Evolutionary conservation across 495 filamentous ascomycete genomes (phyloP).

Genomic region (Penicillium maclennaniae): DNA sequence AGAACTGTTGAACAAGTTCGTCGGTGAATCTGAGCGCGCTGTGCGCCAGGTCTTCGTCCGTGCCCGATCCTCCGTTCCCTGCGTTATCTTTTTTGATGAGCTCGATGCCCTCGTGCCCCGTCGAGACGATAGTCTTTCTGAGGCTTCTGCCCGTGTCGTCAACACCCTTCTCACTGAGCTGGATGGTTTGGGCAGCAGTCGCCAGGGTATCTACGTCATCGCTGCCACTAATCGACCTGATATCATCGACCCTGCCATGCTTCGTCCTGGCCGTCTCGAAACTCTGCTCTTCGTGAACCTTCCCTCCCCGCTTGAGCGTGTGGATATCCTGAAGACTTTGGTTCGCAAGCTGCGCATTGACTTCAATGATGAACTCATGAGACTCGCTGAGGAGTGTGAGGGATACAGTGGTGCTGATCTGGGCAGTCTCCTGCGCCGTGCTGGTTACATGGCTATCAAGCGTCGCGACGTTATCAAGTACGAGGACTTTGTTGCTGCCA

Average conservation of each 20-base stretch:
- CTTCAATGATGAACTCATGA: slow-evolving; percentile 41
- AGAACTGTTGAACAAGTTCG: slow-evolving; percentile 90
- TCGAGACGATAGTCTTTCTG: slow-evolving; percentile 74
- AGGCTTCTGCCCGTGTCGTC: slow-evolving; percentile 83
- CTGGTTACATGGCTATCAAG: slow-evolving; percentile 71
- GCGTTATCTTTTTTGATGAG: slow-evolving; percentile 97
- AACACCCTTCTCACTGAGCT: slow-evolving; percentile 97
- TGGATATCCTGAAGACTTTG: slow-evolving; percentile 79
- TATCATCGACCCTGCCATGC: slow-evolving; percentile 94
- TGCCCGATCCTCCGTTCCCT: slow-evolving; percentile 80
- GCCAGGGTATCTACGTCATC: slow-evolving; percentile 88
- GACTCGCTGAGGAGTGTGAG: slow-evolving; percentile 70
- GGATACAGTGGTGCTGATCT: slow-evolving; percentile 91
- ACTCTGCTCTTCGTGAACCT: slow-evolving; percentile 88
- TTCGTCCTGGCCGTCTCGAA: slow-evolving; percentile 85
- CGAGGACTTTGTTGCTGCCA: slow-evolving; percentile 75
- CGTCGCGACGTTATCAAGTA: slow-evolving; percentile 56
- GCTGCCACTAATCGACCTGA: slow-evolving; percentile 94
- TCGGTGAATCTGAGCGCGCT: slow-evolving; percentile 90
- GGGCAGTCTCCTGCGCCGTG: slow-evolving; percentile 68
- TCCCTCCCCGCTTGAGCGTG: slow-evolving; percentile 71
- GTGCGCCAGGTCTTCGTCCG: slow-evolving; percentile 90
- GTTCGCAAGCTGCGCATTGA: slow-evolving; percentile 59
- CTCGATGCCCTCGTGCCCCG: slow-evolving; percentile 87
- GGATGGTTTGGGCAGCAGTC: slow-evolving; percentile 72